Evolutionary conservation across 2,329 filamentous ascomycete species (phyloP), one percentile per base, ranked within the genome.

Genomic region (Salinomyces thailandicus): DNA sequence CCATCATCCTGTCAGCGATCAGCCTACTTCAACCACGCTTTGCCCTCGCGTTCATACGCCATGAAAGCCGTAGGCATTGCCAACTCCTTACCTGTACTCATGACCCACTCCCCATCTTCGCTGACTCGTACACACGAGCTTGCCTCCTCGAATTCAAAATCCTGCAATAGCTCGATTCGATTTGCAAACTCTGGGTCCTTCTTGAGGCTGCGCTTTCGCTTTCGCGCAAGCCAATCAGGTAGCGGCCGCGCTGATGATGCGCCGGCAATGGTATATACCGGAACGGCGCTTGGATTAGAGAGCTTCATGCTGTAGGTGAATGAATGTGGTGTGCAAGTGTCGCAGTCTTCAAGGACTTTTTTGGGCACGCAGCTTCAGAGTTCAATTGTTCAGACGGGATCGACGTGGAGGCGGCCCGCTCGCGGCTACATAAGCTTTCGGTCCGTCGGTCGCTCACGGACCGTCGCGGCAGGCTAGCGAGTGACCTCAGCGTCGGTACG

Each of bases 111-210:
- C 33, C 89, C 89, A 73, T 98, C 91, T 40, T 94, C 87, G 51
- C 85, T 94, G 45, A 91, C 76, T 33, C 85, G 76, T 45, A 98
- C 77, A 57, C 89, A 95, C 49, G 80, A 77, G 57, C 86, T 94
- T 27, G 93, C 89, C 63, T 94, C 87, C 53, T 95, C 87, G 53
- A 98, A 96, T 56, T 93, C 87, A 60, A 98, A 98, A 57, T 98
- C 91, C 55, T 98, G 91, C 24, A 98, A 73, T 39, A 98, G 71
- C 62, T 98, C 91, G 50, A 98, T 80, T 47, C 91, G 81, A 60
- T 86, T 94, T 45, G 87, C 81, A 62, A 89, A 96, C 57, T 95
- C 89, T 42, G 82, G 72, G 57, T 96, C 89, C 49, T 89, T 79
- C 63, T 96, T 96, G 50, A 95, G 67, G 56, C 84, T 93, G 58